Evolutionary conservation across 176 grass and related monocot species (phyloP).

Genomic region (Phoenix roebelenii): DNA sequence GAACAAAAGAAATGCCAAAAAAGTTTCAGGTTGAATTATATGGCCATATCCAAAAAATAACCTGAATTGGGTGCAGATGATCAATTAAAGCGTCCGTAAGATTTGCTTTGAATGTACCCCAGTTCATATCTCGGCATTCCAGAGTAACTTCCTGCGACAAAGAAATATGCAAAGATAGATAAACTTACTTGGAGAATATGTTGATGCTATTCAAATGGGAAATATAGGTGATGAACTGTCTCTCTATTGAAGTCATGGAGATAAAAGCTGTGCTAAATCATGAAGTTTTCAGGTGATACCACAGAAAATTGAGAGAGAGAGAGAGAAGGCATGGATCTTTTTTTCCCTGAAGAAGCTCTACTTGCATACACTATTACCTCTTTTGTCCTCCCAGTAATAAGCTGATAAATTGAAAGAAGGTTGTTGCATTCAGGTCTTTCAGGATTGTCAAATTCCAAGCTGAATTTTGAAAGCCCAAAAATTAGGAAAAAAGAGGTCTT

Average conservation of each 20-base stretch:
- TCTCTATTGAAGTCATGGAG: too few species aligned
- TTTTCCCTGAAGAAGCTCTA: too few species aligned
- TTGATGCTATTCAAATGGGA: too few species aligned
- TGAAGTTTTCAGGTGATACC: too few species aligned
- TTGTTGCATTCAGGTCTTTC: conserved; percentile 96
- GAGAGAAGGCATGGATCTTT: too few species aligned
- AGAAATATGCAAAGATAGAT: not conserved
- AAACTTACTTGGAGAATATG: too few species aligned
- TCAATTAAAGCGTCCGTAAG: conserved; percentile 78
- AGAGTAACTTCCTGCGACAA: conserved; percentile 60
- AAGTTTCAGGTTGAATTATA: too few species aligned
- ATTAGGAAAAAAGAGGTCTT: not conserved
- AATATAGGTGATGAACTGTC: too few species aligned
- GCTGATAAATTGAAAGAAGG: conserved; percentile 87
- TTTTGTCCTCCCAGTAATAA: conserved; percentile 81
- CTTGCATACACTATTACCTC: conserved; percentile 34
- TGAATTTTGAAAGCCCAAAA: conserved; percentile 21
- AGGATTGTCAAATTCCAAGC: conserved; percentile 81
- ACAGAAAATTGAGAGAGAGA: too few species aligned
- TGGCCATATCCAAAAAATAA: conserved; percentile 1
- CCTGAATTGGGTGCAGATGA: conserved; percentile 93
- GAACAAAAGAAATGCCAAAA: too few species aligned
- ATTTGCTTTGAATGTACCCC: conserved; percentile 76
- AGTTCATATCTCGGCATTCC: conserved; percentile 90
- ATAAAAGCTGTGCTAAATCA: too few species aligned